Evolutionary conservation across 2,329 filamentous ascomycete genomes (phyloP).

Genomic region (Neonectria hederae): DNA sequence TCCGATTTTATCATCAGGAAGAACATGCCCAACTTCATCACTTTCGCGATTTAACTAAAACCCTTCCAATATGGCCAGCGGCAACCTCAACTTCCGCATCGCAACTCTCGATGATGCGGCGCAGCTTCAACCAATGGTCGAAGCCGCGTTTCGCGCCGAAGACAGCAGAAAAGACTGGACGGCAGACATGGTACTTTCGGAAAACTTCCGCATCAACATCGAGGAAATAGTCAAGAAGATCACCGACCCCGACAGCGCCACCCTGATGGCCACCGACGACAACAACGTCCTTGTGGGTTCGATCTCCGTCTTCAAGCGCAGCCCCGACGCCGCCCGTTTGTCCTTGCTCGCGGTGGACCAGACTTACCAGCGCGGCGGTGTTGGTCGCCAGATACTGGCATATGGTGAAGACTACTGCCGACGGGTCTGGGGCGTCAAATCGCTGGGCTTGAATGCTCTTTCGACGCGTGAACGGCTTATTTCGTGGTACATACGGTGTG

Average conservation of each 20-base stretch:
- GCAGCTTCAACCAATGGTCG: slow-evolving; percentile 48
- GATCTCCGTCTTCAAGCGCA: slow-evolving; percentile 41
- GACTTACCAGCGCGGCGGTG: slow-evolving; percentile 42
- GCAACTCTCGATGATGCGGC: slow-evolving; percentile 50
- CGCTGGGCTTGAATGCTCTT: slow-evolving; percentile 47
- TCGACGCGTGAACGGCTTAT: slow-evolving; percentile 46
- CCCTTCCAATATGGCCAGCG: slow-evolving; percentile 16
- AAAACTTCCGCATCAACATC: slow-evolving; percentile 75
- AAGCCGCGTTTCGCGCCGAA: slow-evolving; percentile 52
- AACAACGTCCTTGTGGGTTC: slow-evolving; percentile 38
- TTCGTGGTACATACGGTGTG: slow-evolving; percentile 48
- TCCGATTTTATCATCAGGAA: neutral
- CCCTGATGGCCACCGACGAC: slow-evolving; percentile 43
- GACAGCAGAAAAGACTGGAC: slow-evolving; percentile 48
- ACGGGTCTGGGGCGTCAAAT: slow-evolving; percentile 40
- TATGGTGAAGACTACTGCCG: slow-evolving; percentile 46
- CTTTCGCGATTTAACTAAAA: neutral
- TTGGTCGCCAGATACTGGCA: slow-evolving; percentile 47
- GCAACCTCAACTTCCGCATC: slow-evolving; percentile 47
- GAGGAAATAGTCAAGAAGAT: slow-evolving; percentile 69
- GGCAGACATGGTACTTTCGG: slow-evolving; percentile 64
- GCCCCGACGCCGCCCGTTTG: slow-evolving; percentile 42
- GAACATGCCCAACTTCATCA: neutral
- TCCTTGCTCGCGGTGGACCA: slow-evolving; percentile 49
- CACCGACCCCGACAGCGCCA: slow-evolving; percentile 36